Conservation (phyloP, 2,329 filamentous ascomycete species). For the Paecilomyces sp. region DNA sequence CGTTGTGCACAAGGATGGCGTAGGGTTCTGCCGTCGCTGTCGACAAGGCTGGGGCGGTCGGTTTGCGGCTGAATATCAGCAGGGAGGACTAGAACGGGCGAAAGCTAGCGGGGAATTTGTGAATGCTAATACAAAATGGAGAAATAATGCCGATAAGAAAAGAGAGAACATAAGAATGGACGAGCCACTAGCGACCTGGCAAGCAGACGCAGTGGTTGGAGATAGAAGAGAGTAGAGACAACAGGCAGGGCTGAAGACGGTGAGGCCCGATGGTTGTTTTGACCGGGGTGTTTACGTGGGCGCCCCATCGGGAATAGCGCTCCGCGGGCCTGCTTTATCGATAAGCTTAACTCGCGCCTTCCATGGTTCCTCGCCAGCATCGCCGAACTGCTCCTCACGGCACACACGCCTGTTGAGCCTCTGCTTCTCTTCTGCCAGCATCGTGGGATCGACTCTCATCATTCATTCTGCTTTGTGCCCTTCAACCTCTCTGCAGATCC, state of each 20-base stretch:
- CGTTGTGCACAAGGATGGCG: not conserved
- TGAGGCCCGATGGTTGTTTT: constrained; percentile 24
- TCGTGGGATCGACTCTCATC: not conserved
- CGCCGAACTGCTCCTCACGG: not conserved
- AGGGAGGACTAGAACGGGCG: constrained; percentile 2
- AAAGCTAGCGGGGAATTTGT: constrained; percentile 4
- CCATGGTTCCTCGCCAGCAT: constrained; percentile 3
- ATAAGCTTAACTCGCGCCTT: constrained; percentile 32
- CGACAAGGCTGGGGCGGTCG: not conserved
- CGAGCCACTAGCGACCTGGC: not conserved
- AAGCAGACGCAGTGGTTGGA: constrained; percentile 4
- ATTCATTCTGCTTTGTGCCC: not conserved
- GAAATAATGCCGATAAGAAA: constrained; percentile 1
- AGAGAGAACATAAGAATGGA: constrained; percentile 2
- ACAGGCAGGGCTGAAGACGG: constrained; percentile 12
- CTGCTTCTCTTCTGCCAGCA: not conserved
- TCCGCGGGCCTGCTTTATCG: constrained; percentile 23
- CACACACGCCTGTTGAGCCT: not conserved
- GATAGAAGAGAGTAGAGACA: constrained; percentile 3
- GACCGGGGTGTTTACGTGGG: constrained; percentile 27
- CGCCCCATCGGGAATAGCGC: constrained; percentile 28
- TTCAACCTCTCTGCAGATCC: not conserved
- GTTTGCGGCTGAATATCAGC: not conserved
- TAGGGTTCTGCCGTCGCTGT: not conserved
- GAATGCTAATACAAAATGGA: constrained; percentile 4